phyloP scores from a whole-genome alignment of 805 yeast genomes.

The Saccharomycopsis lassenensis region DNA sequence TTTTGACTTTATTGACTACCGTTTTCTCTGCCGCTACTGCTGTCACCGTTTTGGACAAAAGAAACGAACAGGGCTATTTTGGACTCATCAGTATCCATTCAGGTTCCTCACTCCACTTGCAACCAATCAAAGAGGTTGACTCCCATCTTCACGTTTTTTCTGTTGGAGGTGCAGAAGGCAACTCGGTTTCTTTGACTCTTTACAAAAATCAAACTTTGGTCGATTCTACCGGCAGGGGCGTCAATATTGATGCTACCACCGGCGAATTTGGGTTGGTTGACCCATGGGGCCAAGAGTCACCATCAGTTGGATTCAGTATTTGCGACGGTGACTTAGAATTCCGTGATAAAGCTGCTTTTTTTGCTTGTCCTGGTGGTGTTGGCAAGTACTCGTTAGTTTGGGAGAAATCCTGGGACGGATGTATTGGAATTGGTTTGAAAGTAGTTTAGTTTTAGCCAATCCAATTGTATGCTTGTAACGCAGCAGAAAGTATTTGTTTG shows the following conservation, averaged over 20 bases:
- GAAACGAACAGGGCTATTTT: no score
- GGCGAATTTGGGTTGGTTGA: constrained; percentile 5
- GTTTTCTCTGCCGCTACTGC: no score
- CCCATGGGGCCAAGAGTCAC: no score
- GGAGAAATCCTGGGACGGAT: constrained; percentile 1
- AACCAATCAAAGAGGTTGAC: constrained; percentile 1
- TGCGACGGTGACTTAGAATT: background rate
- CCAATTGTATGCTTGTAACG: no score
- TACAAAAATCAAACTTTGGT: constrained; percentile 1
- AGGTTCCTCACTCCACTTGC: background rate
- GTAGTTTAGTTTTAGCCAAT: no score
- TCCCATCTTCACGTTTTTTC: constrained; percentile 3
- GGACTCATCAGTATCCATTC: constrained; percentile 7
- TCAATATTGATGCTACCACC: constrained; percentile 1
- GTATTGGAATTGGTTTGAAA: constrained; percentile 2
- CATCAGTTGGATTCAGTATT: no score
- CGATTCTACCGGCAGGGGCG: constrained; percentile 2
- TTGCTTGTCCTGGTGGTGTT: constrained; percentile 3
- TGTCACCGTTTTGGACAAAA: no score
- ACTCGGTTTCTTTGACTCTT: background rate
- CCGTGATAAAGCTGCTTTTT: constrained; percentile 1
- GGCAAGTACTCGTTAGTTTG: constrained; percentile 6
- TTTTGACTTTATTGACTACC: no score
- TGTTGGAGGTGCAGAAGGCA: constrained; percentile 6
- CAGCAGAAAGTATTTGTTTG: no score